A percentile compares a stretch with the other conserved stretches of the same genome.
Evolutionary conservation across 75 land plant species (phyloP).

Genomic region (Selaginella tamariscina): DNA sequence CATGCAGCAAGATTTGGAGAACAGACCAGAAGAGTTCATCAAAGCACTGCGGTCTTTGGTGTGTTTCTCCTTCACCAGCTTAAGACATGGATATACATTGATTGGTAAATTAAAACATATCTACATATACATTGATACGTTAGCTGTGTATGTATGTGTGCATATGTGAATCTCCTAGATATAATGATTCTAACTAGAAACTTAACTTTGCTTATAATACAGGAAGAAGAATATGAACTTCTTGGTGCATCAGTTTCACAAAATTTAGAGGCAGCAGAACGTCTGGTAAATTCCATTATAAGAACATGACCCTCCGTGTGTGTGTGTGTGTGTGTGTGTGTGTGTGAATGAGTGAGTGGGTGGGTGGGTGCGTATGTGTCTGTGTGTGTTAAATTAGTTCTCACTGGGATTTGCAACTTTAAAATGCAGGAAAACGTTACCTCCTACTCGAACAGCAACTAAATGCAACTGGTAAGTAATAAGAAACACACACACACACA

Average conservation of each 20-base stretch:
- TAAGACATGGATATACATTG: background rate
- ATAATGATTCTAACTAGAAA: too few species aligned
- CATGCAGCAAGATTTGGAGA: background rate
- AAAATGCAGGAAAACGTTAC: background rate
- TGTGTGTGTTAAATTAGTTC: too few species aligned
- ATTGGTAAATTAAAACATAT: background rate
- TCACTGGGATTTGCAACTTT: background rate
- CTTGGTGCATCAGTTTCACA: background rate
- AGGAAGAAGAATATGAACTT: background rate
- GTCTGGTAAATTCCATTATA: background rate
- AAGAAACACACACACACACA: too few species aligned
- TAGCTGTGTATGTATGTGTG: too few species aligned
- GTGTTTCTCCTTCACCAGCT: conserved; percentile 3
- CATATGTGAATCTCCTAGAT: too few species aligned
- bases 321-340: too few species aligned
- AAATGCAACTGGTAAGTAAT: background rate
- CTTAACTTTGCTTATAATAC: background rate
- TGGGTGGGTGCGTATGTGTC: too few species aligned
- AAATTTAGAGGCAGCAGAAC: background rate
- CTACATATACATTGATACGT: background rate
- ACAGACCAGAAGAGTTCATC: background rate
- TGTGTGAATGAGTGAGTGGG: too few species aligned
- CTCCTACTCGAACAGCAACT: background rate
- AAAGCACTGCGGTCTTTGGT: background rate
- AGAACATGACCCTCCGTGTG: too few species aligned